phyloP scores from a whole-genome alignment of 768 basidiomycete species.

The Tricholoma hemisulphureum region DNA sequence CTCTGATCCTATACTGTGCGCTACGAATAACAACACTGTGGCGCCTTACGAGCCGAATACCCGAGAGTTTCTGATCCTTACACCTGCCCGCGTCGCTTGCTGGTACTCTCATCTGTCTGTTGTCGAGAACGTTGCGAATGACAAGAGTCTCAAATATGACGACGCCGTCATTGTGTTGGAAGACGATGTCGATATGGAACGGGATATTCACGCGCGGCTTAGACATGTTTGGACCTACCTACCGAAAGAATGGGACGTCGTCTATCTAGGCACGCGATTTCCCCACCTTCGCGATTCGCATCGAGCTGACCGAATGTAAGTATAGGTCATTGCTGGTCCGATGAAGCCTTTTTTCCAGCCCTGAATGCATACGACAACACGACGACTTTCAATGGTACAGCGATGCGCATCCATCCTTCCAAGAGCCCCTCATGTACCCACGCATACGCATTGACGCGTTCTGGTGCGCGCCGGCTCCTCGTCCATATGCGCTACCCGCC shows the following conservation, averaged over 20 bases:
- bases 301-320: conserved; percentile 29
- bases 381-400: conserved; percentile 2
- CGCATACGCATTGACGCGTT: conserved; percentile 60
- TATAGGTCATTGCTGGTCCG: conserved; percentile 80
- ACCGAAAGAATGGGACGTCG: conserved; percentile 67
- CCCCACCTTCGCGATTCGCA: conserved; percentile 34
- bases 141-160: conserved; percentile 16
- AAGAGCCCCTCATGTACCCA: conserved; percentile 69
- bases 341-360: conserved; percentile 52
- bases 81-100: conserved; percentile 58
- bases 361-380: conserved; percentile 19
- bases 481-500: conserved; percentile 57
- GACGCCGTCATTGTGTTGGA: conserved; percentile 60
- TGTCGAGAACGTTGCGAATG: conserved; percentile 43
- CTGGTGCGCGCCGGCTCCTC: conserved; percentile 59
- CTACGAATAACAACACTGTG: conserved; percentile 33
- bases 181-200: too few relatives aligned
- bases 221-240: conserved; percentile 46
- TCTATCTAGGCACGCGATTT: conserved; percentile 59
- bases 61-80: conserved; percentile 51
- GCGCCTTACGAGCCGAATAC: conserved; percentile 33
- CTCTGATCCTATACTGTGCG: conserved; percentile 15
- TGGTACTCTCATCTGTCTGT: conserved; percentile 57
- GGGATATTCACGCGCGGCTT: conserved; percentile 42
- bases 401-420: conserved; percentile 51